Evolutionary conservation across 106 monocot species (phyloP).

Genomic region (Dioscorea dumetorum): DNA sequence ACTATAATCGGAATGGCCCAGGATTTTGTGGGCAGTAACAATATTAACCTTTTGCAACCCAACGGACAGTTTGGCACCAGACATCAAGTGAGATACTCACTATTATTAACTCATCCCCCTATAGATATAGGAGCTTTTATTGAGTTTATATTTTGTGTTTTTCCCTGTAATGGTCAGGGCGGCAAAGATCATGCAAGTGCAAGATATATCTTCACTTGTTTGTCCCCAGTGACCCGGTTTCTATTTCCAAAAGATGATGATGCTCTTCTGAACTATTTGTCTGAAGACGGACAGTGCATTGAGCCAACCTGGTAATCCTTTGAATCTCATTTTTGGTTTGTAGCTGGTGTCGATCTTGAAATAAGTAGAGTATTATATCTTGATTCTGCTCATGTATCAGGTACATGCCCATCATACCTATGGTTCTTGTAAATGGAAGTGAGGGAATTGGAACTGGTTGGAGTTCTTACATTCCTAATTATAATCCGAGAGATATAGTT

Average conservation of each 20-base stretch:
- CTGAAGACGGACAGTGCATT: constrained; percentile 87
- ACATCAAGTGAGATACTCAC: constrained; percentile 43
- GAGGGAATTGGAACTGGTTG: constrained; percentile 99
- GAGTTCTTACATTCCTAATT: constrained; percentile 94
- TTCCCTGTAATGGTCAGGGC: constrained; percentile 37
- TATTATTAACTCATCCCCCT: not conserved
- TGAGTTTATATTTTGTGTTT: not conserved
- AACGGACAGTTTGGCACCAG: constrained; percentile 94
- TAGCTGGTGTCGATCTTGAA: too few species aligned
- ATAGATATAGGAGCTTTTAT: not conserved
- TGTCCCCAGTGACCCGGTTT: constrained; percentile 66
- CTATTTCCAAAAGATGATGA: constrained; percentile 95
- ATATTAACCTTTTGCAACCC: constrained; percentile 76
- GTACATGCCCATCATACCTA: constrained; percentile 87
- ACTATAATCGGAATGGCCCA: constrained; percentile 93
- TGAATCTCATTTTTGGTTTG: too few species aligned
- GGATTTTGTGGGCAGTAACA: constrained; percentile 89
- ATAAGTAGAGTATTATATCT: too few species aligned
- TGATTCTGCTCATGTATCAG: constrained; percentile 16
- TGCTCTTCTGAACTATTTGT: constrained; percentile 69
- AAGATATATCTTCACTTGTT: constrained; percentile 74
- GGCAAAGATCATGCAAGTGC: constrained; percentile 90
- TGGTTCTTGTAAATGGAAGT: constrained; percentile 94
- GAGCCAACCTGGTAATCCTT: constrained; percentile 76
- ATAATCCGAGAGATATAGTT: constrained; percentile 84